Conservation (phyloP, 169 alveolate species). For the Eimeria necatrix region DNA sequence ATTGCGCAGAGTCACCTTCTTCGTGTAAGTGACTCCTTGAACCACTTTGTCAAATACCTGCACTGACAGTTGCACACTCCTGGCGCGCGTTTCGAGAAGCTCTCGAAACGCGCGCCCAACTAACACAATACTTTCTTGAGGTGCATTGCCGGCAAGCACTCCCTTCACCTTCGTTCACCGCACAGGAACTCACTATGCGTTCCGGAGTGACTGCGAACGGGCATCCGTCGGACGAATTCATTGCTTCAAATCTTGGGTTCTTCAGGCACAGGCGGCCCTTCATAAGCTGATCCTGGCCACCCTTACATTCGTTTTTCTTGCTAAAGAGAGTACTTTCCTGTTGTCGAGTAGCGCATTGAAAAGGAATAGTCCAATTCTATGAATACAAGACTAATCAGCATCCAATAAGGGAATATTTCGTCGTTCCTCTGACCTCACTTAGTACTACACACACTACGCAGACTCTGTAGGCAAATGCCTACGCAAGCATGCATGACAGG, state of each 20-base stretch:
- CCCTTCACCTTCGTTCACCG: not conserved
- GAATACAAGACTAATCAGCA: too few relatives aligned
- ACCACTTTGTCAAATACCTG: conserved; percentile 69
- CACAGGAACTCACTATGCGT: conserved; percentile 42
- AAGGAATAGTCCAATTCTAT: too few relatives aligned
- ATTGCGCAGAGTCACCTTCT: conserved; percentile 21
- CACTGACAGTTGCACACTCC: not conserved
- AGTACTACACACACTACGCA: too few relatives aligned
- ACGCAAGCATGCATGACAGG: too few relatives aligned
- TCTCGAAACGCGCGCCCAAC: not conserved
- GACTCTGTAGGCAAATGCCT: too few relatives aligned
- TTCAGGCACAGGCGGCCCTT: not conserved
- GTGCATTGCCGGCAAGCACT: not conserved
- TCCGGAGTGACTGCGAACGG: conserved; percentile 65
- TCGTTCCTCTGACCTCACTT: too few relatives aligned
- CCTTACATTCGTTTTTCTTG: not conserved
- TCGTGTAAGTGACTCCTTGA: conserved; percentile 48
- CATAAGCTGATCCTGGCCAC: not conserved
- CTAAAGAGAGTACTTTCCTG: not conserved
- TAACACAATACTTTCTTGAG: not conserved
- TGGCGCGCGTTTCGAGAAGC: too few relatives aligned
- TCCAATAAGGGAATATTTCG: too few relatives aligned
- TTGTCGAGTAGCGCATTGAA: too few relatives aligned
- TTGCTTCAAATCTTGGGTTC: not conserved
- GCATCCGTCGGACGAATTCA: not conserved